Evolutionary conservation across 2,329 filamentous ascomycete genomes (phyloP), one percentile per base, ranked within the genome.

Genomic region (Ceratocystis harringtonii): DNA sequence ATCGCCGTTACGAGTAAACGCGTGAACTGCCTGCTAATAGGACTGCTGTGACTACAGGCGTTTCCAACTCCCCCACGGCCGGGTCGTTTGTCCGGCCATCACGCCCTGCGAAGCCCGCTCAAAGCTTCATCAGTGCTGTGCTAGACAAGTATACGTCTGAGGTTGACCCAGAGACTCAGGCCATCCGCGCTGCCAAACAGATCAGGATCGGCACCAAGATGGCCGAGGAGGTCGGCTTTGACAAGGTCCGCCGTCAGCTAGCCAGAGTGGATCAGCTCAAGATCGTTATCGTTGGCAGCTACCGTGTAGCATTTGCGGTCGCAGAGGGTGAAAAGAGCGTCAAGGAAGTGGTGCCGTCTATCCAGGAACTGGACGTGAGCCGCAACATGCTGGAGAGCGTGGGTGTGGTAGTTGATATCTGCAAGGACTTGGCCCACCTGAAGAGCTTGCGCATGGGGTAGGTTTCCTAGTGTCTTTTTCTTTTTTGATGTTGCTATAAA

Each of bases 171-270:
- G 43, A 52, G 4, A 68, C 66, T 2, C 22, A 30, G 0, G 50
- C 67, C 6, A 70, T 70, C 36, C 67, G 71, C 5, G 72, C 70
- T 7, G 70, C 71, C 1, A 44, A 52, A 62, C 79, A 83, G 61
- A 87, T 95, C 68, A 76, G 79, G 65, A 87, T 80, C 80, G 95
- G 79, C 76, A 89, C 75, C 45, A 97, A 97, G 75, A 82, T 92
- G 19, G 92, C 90, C 4, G 88, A 97, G 76, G 92, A 97, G 76
- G 84, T 97, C 43, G 94, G 94, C 36, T 97, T 97, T 70, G 91
- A 95, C 70, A 96, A 96, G 78, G 90, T 96, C 69, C 84, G 88
- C 55, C 82, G 82, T 69, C 84, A 92, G 75, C 85, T 95, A 71
- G 87, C 91, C 70, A 79, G 87, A 72, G 78, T 97, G 41, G 79